A percentile compares a stretch with the other conserved stretches of the same genome.
Evolutionary conservation across 805 yeast genomes (phyloP).

Genomic region (Kodamaea fukazawae): DNA sequence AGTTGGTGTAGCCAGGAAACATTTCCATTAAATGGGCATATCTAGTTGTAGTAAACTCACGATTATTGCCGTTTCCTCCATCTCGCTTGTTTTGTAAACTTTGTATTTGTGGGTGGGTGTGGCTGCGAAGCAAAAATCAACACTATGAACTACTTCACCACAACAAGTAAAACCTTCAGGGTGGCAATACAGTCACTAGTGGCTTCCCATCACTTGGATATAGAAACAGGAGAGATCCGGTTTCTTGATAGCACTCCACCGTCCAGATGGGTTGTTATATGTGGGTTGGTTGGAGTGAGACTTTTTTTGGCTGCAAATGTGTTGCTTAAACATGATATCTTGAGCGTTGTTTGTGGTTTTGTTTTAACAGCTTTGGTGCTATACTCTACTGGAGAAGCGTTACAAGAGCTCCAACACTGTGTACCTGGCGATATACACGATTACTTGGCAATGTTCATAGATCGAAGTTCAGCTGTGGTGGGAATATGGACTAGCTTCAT

Average conservation of each 20-base stretch:
- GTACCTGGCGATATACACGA: too few species aligned
- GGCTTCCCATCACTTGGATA: neutral
- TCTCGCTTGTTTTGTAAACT: too few species aligned
- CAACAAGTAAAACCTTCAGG: too few species aligned
- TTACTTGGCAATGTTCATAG: constrained; percentile 22
- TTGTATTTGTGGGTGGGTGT: too few species aligned
- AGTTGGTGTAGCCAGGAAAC: too few species aligned
- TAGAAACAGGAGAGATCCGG: constrained; percentile 1
- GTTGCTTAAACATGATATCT: neutral
- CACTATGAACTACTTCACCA: too few species aligned
- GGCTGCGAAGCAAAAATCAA: too few species aligned
- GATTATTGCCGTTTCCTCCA: too few species aligned
- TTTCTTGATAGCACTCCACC: neutral
- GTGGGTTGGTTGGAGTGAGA: neutral
- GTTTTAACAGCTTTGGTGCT: neutral
- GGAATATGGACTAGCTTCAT: constrained; percentile 26
- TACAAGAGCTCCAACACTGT: constrained; percentile 15
- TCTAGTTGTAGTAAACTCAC: too few species aligned
- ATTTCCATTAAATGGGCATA: too few species aligned
- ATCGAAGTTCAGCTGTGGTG: constrained; percentile 25
- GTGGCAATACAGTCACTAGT: too few species aligned
- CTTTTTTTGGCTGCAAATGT: constrained; percentile 3
- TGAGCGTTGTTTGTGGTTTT: neutral
- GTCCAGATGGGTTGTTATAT: neutral
- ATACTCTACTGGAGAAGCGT: constrained; percentile 19